phyloP scores from a whole-genome alignment of 495 filamentous ascomycete species.

The Xylaria venustula region DNA sequence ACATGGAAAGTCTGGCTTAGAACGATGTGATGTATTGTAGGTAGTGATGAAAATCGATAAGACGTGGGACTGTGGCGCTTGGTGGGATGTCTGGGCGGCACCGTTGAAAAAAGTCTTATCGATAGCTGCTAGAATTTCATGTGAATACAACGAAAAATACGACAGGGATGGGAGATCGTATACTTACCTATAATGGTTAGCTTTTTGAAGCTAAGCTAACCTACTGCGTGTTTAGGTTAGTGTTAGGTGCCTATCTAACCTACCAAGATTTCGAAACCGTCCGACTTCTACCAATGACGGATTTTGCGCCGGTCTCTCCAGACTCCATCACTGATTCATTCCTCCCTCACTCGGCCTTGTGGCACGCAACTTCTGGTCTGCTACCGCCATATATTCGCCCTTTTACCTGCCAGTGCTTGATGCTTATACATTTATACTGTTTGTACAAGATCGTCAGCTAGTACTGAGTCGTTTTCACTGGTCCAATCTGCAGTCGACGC shows the following conservation, averaged over 20 bases:
- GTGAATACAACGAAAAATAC: not conserved
- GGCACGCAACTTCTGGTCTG: too few species aligned
- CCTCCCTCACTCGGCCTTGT: not conserved
- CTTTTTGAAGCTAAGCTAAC: not conserved
- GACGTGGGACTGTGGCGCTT: not conserved
- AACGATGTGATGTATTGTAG: too few species aligned
- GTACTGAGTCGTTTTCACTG: too few species aligned
- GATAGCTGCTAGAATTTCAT: not conserved
- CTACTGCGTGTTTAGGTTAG: not conserved
- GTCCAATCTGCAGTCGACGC: too few species aligned
- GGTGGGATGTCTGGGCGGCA: constrained; percentile 9
- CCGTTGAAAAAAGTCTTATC: constrained; percentile 10
- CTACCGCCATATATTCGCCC: too few species aligned
- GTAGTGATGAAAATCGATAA: constrained; percentile 33
- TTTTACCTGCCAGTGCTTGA: too few species aligned
- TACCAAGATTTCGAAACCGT: not conserved
- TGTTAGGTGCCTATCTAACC: not conserved
- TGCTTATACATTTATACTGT: too few species aligned
- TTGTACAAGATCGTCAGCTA: too few species aligned
- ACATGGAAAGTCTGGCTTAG: too few species aligned
- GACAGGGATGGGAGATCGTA: too few species aligned
- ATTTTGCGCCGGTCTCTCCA: constrained; percentile 7
- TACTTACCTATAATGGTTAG: too few species aligned
- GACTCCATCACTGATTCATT: constrained; percentile 4
- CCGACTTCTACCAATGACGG: constrained; percentile 11